These are phyloP conservation scores for Psophocarpus tetragonolobus DNA, from an alignment of 306 rosid species.

Conservation along the genomic window DNA sequence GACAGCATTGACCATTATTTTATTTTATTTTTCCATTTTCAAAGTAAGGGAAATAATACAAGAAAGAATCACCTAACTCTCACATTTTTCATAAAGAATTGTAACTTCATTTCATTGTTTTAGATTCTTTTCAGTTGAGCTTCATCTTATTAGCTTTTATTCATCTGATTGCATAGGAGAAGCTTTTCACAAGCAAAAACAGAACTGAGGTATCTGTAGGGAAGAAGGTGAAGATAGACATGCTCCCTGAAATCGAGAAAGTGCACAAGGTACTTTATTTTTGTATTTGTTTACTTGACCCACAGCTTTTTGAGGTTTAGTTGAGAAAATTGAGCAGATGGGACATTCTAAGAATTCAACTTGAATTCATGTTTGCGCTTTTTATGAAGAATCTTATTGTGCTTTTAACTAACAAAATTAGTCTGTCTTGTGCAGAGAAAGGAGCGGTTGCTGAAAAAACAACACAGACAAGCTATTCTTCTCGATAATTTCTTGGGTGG, in stretches of 20 bases:
- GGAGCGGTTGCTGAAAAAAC: conserved; percentile 86
- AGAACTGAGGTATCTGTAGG: conserved; percentile 79
- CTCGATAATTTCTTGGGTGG: conserved; percentile 73
- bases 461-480: conserved; percentile 94
- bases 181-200: conserved; percentile 83
- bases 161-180: conserved; percentile 58
- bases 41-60: background rate
- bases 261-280: conserved; percentile 76
- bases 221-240: conserved; percentile 81
- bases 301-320: background rate
- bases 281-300: background rate
- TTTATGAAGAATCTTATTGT: conserved; percentile 8
- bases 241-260: conserved; percentile 95
- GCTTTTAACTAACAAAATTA: conserved; percentile 13
- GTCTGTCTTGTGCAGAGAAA: conserved; percentile 65
- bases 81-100: background rate
- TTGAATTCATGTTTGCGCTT: background rate
- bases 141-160: conserved; percentile 40
- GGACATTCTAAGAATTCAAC: background rate
- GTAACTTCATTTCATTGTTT: background rate
- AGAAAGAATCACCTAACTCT: background rate
- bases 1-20: conserved; percentile 4
- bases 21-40: background rate
- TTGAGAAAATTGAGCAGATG: conserved; percentile 29
- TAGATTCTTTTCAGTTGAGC: background rate